A percentile compares a stretch with the other conserved stretches of the same genome.
phyloP scores from a whole-genome alignment of 2,329 filamentous ascomycete genomes.

The Magnaporthiopsis rhizophila region DNA sequence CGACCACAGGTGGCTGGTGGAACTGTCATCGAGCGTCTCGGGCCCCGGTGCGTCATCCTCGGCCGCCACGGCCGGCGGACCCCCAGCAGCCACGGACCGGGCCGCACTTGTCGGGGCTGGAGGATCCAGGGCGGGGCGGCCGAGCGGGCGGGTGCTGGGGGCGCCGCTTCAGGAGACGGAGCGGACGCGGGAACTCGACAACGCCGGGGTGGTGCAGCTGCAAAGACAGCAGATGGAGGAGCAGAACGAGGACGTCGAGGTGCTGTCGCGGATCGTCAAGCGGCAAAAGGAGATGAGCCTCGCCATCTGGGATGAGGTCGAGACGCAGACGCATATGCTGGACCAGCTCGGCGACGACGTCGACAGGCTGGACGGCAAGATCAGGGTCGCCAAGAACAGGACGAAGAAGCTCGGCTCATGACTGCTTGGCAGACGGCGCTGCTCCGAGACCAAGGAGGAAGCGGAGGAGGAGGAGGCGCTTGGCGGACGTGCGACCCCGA shows the following conservation, averaged over 20 bases:
- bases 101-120: constrained; percentile 37
- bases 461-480: too few relatives aligned
- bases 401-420: constrained; percentile 49
- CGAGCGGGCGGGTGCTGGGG: constrained; percentile 60
- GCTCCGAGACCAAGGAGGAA: too few relatives aligned
- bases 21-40: constrained; percentile 52
- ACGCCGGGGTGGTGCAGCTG: constrained; percentile 63
- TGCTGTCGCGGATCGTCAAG: constrained; percentile 59
- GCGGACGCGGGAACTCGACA: constrained; percentile 68
- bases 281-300: constrained; percentile 72
- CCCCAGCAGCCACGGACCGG: constrained; percentile 39
- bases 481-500: too few relatives aligned
- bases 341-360: constrained; percentile 58
- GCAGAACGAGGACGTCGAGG: constrained; percentile 66
- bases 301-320: constrained; percentile 66
- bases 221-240: constrained; percentile 67
- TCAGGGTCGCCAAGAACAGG: constrained; percentile 66
- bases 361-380: constrained; percentile 58
- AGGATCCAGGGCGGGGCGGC: constrained; percentile 18
- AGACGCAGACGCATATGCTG: constrained; percentile 63
- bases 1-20: constrained; percentile 69
- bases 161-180: constrained; percentile 68
- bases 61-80: constrained; percentile 35
- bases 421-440: not conserved
- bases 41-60: constrained; percentile 31